Conservation (phyloP, 805 yeast species). For the Candida maltosa region DNA sequence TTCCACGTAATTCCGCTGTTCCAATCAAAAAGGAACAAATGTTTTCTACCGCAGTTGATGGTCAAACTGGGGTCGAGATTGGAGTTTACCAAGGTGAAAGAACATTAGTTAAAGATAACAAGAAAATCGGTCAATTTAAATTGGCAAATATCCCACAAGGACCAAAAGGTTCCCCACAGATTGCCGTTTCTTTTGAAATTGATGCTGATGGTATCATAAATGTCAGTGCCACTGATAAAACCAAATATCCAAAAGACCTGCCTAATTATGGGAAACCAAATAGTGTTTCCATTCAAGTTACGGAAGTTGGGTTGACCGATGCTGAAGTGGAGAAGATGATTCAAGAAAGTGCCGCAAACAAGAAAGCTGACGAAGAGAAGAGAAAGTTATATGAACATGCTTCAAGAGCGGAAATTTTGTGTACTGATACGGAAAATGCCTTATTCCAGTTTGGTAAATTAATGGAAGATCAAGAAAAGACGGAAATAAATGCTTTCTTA, state of each 20-base stretch:
- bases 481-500: conserved; percentile 15
- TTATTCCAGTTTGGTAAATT: conserved; percentile 61
- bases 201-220: conserved; percentile 76
- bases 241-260: conserved; percentile 34
- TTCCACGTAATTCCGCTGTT: conserved; percentile 73
- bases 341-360: conserved; percentile 62
- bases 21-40: conserved; percentile 73
- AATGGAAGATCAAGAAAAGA: conserved; percentile 49
- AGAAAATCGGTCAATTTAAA: conserved; percentile 71
- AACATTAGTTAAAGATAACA: conserved; percentile 73
- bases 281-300: conserved; percentile 59
- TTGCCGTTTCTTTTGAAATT: conserved; percentile 71
- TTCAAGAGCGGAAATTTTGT: conserved; percentile 70
- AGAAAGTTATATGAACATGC: conserved; percentile 69
- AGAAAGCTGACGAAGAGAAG: conserved; percentile 55
- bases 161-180: conserved; percentile 79
- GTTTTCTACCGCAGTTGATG: conserved; percentile 80
- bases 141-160: conserved; percentile 70
- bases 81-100: conserved; percentile 82
- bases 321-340: conserved; percentile 63
- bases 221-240: conserved; percentile 56
- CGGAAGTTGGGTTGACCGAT: conserved; percentile 68
- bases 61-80: conserved; percentile 79
- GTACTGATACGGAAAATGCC: conserved; percentile 87
- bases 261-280: conserved; percentile 44